Base-by-base conservation (phyloP, 108 stramenopile genomes). In the Parmales sp. region DNA sequence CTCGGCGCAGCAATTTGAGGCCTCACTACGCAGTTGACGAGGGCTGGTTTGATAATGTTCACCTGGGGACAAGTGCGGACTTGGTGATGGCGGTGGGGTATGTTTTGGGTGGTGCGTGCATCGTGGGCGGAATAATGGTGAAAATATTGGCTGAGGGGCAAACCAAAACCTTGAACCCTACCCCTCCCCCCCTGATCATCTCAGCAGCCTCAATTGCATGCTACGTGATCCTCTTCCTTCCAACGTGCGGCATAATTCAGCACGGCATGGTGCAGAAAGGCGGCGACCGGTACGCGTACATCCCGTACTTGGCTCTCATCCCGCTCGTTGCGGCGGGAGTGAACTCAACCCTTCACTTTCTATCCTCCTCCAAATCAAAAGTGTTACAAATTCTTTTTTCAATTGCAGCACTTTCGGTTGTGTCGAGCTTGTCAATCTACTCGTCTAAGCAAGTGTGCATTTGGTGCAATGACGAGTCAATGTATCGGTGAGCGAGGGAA, bases 261-360 rank as follows among this genome's bases (percentile, higher is more conserved):
- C 64, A 65, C 64, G 64, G 64, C 39, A 65, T 65, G 64, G 28
- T 65, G 39, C 64, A 65, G 20, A 65, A 65, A 41, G 64, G 64
- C 38, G 64, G 64, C 20, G 64, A 65, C 6, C 31, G 64, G 8
- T 65, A 65, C 64, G 19, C 20, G 39, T 65, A 65, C 39, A 3
- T 65, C 6, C 31, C 64, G 64, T 25, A 20, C 34, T 23, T 65
- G 39, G 36, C 39, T 1, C 1, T 65, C 7, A 41, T 41, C 18
- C n/a, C 19, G 38, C 20, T 51, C 50, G 50, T 1, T 1, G 50
- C 50, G 9, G 50, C 1, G 50, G 1, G 43, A 9, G 43, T 16
- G 43, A 44, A 9, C 16, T 44, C 43, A 16, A 16, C 43, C 13
- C 43, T 16, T 44, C 43, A 9, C 13, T 16, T 16, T 9, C 43